phyloP scores from a whole-genome alignment of 192 early-diverging fungal species.

The Glomus cerebriforme region DNA sequence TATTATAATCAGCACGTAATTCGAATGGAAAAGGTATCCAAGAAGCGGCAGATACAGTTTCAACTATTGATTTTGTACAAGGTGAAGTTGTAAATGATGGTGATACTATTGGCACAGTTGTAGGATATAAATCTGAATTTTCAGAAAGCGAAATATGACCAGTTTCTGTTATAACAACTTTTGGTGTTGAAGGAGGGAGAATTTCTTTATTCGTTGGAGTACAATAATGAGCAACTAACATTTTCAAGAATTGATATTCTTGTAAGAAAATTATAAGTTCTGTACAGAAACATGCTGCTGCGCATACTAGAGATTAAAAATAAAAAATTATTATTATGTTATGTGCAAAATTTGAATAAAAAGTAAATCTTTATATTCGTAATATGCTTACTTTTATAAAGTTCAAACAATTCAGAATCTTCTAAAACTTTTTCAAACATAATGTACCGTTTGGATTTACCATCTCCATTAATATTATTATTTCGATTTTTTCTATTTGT shows the following conservation, averaged over 20 bases:
- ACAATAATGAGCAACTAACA: conserved; percentile 3
- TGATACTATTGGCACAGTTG: background rate
- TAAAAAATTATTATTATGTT: no score
- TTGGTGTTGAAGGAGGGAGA: background rate
- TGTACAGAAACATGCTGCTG: conserved; percentile 38
- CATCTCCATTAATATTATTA: background rate
- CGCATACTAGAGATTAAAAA: conserved; percentile 19
- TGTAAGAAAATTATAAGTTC: conserved; percentile 37
- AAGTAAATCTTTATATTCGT: background rate
- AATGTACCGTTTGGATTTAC: background rate
- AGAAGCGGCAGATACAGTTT: conserved; percentile 12
- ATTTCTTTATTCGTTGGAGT: background rate
- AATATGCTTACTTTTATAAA: conserved; percentile 19
- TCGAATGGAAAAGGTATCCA: conserved; percentile 25
- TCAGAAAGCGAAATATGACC: background rate
- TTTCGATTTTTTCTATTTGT: background rate
- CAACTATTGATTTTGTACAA: conserved; percentile 24
- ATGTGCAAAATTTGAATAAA: background rate
- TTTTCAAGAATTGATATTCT: conserved; percentile 40
- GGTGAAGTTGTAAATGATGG: background rate
- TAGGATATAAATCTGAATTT: background rate
- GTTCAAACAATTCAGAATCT: conserved; percentile 17
- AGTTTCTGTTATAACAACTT: background rate
- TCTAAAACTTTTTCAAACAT: conserved; percentile 10
- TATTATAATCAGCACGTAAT: conserved; percentile 4